phyloP scores from a whole-genome alignment of 2,329 filamentous ascomycete genomes.

The Aspergillus sp. region DNA sequence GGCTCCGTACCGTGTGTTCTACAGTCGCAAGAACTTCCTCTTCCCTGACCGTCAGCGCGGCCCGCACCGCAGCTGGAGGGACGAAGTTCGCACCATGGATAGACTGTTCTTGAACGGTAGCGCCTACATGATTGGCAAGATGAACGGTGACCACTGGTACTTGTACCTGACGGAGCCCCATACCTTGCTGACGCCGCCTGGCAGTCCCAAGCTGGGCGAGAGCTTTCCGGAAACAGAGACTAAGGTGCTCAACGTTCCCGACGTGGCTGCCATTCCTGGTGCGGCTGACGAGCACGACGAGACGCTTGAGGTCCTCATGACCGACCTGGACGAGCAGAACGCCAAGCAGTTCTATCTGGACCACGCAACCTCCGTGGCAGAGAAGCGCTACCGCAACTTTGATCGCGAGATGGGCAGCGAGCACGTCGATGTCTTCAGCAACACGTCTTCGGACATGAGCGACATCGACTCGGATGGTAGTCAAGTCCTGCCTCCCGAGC shows the following conservation, averaged over 20 bases:
- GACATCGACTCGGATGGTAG: conserved; percentile 48
- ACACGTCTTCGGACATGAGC: conserved; percentile 59
- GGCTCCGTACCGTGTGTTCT: conserved; percentile 91
- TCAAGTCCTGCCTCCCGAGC: conserved; percentile 57
- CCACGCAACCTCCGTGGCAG: conserved; percentile 83
- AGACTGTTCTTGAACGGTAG: conserved; percentile 86
- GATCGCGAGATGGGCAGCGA: conserved; percentile 53
- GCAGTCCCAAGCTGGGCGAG: conserved; percentile 58
- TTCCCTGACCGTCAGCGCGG: conserved; percentile 91
- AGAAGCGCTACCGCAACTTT: conserved; percentile 68
- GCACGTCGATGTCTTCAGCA: conserved; percentile 67
- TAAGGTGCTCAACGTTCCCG: conserved; percentile 52
- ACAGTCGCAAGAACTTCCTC: conserved; percentile 97
- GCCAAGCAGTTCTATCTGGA: conserved; percentile 65
- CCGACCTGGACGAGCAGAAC: conserved; percentile 59
- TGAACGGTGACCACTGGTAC: conserved; percentile 99
- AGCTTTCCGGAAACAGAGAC: conserved; percentile 49
- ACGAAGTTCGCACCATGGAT: conserved; percentile 89
- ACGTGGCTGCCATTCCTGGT: conserved; percentile 13
- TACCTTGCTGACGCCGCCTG: conserved; percentile 70
- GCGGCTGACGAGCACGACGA: conserved; percentile 39
- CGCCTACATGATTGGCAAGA: conserved; percentile 99
- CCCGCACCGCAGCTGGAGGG: conserved; percentile 94
- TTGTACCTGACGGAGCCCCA: conserved; percentile 90
- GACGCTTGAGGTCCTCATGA: conserved; percentile 60